phyloP scores from a whole-genome alignment of 2,329 filamentous ascomycete genomes.

The Amesomyces nigricolor region DNA sequence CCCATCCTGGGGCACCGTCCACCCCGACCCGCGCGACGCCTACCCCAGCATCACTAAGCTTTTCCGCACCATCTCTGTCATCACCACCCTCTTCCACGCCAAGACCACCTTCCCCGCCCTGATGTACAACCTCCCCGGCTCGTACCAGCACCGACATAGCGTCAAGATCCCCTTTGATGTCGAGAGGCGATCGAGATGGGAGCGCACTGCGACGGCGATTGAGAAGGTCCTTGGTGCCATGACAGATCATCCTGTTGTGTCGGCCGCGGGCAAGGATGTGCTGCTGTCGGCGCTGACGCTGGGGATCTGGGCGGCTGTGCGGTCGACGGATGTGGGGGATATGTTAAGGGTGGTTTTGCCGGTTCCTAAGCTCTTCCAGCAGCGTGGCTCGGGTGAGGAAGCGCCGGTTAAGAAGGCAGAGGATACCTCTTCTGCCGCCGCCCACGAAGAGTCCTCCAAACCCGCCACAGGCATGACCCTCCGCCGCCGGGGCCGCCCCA shows the following conservation, averaged over 20 bases:
- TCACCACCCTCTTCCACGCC: conserved; percentile 41
- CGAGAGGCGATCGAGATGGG: conserved; percentile 39
- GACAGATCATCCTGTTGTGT: conserved; percentile 52
- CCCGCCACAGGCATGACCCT: conserved; percentile 2
- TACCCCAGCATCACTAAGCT: conserved; percentile 40
- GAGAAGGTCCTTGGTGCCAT: conserved; percentile 45
- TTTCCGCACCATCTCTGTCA: conserved; percentile 43
- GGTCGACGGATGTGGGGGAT: conserved; percentile 44
- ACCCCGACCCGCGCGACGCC: conserved; percentile 36
- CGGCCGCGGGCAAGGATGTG: conserved; percentile 53
- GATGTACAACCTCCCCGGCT: conserved; percentile 42
- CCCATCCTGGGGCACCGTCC: conserved; percentile 41
- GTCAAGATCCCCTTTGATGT: conserved; percentile 41
- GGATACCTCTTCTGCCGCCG: neutral
- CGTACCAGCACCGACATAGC: conserved; percentile 45
- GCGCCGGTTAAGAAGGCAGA: neutral
- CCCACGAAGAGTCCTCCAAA: neutral
- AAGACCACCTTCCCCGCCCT: conserved; percentile 41
- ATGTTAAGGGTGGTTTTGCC: conserved; percentile 40
- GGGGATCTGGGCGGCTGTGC: conserved; percentile 52
- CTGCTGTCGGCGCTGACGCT: conserved; percentile 49
- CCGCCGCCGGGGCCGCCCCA: conserved; percentile 22
- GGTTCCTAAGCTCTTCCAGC: conserved; percentile 17
- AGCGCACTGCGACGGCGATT: conserved; percentile 41
- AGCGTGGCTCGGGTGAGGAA: conserved; percentile 3